These are phyloP conservation scores for Naganishia friedmannii DNA, from an alignment of 768 basidiomycete species.

Conservation along the genomic window DNA sequence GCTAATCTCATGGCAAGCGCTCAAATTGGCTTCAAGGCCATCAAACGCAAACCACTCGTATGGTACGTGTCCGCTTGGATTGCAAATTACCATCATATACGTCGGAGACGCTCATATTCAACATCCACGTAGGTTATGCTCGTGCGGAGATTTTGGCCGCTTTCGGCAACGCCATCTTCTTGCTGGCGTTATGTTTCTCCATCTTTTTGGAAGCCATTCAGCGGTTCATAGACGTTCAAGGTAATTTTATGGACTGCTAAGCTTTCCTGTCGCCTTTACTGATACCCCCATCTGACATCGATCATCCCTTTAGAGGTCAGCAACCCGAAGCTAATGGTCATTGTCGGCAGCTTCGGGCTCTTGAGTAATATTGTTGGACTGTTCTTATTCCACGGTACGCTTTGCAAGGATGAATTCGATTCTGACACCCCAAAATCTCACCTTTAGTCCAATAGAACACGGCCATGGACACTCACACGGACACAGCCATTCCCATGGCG, in stretches of 20 bases:
- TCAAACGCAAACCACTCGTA: slow-evolving; percentile 12
- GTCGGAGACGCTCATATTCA: slow-evolving; percentile 88
- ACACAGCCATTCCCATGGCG: slow-evolving; percentile 55
- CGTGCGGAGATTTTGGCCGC: slow-evolving; percentile 89
- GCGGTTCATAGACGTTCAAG: slow-evolving; percentile 73
- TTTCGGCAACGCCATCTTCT: slow-evolving; percentile 91
- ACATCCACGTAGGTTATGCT: slow-evolving; percentile 64
- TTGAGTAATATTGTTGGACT: slow-evolving; percentile 88
- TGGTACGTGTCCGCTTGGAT: slow-evolving; percentile 28
- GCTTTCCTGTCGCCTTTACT: slow-evolving; percentile 25
- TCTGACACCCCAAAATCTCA: neutral
- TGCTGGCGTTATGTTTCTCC: slow-evolving; percentile 92
- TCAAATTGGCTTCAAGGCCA: slow-evolving; percentile 58
- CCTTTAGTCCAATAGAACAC: slow-evolving; percentile 58
- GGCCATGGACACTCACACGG: slow-evolving; percentile 52
- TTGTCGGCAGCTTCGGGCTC: slow-evolving; percentile 84
- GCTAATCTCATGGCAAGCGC: slow-evolving; percentile 90
- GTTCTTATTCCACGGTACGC: slow-evolving; percentile 84
- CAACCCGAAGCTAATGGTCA: slow-evolving; percentile 79
- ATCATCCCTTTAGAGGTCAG: slow-evolving; percentile 78
- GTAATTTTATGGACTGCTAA: slow-evolving; percentile 39
- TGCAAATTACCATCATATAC: slow-evolving; percentile 56
- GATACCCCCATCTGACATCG: neutral
- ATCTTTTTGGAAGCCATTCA: slow-evolving; percentile 88
- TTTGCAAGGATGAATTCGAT: neutral